phyloP scores from a whole-genome alignment of 768 basidiomycete genomes.

The Zangia roseola region DNA sequence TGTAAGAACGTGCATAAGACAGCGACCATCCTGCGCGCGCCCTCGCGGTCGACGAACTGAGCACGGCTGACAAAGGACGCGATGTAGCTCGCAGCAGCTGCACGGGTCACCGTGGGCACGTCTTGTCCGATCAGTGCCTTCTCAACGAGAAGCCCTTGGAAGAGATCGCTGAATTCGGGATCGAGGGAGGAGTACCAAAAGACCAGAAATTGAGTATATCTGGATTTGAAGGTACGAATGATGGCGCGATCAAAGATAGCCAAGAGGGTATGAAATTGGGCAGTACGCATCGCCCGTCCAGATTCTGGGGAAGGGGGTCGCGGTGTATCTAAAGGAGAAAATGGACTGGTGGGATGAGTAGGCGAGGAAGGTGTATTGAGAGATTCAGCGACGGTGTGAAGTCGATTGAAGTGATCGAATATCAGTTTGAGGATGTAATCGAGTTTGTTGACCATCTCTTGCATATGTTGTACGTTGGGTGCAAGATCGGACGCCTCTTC shows the following conservation, averaged over 20 bases:
- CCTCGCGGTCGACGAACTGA: slow-evolving; percentile 73
- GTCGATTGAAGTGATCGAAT: slow-evolving; percentile 78
- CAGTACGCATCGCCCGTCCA: slow-evolving; percentile 41
- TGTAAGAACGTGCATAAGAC: slow-evolving; percentile 88
- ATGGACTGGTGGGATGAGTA: slow-evolving; percentile 3
- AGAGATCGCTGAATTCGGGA: slow-evolving; percentile 85
- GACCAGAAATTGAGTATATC: slow-evolving; percentile 94
- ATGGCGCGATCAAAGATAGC: slow-evolving; percentile 93
- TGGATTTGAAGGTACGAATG: slow-evolving; percentile 93
- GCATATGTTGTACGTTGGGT: slow-evolving; percentile 64
- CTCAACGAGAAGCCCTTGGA: slow-evolving; percentile 92
- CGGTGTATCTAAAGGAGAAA: slow-evolving; percentile 21
- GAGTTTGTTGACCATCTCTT: slow-evolving; percentile 88
- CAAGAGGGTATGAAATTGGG: slow-evolving; percentile 84
- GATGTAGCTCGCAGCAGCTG: slow-evolving; percentile 92
- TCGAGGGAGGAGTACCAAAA: slow-evolving; percentile 96
- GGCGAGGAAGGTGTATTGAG: slow-evolving; percentile 15
- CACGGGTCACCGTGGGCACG: slow-evolving; percentile 74
- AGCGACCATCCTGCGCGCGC: slow-evolving; percentile 67
- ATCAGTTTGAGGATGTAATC: slow-evolving; percentile 84
- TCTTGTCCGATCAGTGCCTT: slow-evolving; percentile 69
- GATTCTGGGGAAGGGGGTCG: slow-evolving; percentile 32
- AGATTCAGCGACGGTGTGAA: slow-evolving; percentile 32
- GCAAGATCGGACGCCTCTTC: slow-evolving; percentile 33
- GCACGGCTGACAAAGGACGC: slow-evolving; percentile 91